These are phyloP conservation scores for Garcia nutans DNA, from an alignment of 345 rosid genomes.

Conservation along the genomic window DNA sequence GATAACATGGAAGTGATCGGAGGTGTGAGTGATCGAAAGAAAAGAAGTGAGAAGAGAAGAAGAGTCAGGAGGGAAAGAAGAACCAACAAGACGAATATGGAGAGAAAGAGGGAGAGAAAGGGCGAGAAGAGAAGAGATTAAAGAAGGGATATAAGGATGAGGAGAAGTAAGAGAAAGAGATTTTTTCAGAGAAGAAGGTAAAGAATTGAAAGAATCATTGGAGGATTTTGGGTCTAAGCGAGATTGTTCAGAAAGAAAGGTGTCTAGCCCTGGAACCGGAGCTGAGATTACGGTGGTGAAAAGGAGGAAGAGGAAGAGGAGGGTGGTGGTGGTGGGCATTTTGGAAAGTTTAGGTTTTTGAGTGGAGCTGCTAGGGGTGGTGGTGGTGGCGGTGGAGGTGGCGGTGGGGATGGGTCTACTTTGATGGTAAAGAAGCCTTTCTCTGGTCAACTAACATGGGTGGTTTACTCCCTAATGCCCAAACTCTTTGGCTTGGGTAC, in stretches of 20 bases:
- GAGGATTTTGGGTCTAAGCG: constrained; percentile 56
- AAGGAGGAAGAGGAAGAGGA: constrained; percentile 13
- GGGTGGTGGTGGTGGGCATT: constrained; percentile 21
- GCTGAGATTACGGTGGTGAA: constrained; percentile 4
- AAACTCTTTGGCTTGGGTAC: too few species aligned
- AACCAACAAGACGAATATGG: constrained; percentile 32
- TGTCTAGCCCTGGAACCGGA: constrained; percentile 32
- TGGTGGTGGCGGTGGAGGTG: neutral
- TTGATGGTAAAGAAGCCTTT: too few species aligned
- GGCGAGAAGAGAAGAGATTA: constrained; percentile 29
- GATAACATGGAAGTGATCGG: constrained; percentile 36
- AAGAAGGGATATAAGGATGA: constrained; percentile 11
- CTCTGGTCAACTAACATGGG: too few species aligned
- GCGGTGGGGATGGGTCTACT: too few species aligned
- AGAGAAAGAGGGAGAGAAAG: constrained; percentile 26
- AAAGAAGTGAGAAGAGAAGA: constrained; percentile 25
- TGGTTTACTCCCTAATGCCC: too few species aligned
- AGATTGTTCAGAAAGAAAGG: constrained; percentile 29
- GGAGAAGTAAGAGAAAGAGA: constrained; percentile 21
- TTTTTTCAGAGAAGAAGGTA: constrained; percentile 28
- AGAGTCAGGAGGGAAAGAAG: constrained; percentile 28
- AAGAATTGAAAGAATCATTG: constrained; percentile 45
- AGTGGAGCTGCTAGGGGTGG: neutral
- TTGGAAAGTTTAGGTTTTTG: constrained; percentile 14
- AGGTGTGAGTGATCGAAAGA: constrained; percentile 20